Evolutionary conservation across 768 basidiomycete genomes (phyloP).

Genomic region (Pholiota molesta): DNA sequence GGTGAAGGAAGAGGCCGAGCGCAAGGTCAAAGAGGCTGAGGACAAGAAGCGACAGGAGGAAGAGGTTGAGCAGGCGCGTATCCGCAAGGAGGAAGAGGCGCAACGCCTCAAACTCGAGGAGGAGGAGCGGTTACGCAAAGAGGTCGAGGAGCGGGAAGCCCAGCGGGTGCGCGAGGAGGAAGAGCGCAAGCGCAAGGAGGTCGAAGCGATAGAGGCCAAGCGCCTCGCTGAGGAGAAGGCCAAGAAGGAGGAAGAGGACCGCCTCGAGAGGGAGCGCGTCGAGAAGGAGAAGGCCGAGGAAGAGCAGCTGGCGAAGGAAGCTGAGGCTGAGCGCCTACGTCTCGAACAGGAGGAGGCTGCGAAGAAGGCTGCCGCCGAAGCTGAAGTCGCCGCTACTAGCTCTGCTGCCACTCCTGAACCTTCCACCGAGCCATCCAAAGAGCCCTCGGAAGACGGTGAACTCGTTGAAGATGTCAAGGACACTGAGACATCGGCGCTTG

Average conservation of each 20-base stretch:
- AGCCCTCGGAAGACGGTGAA: slow-evolving; percentile 27
- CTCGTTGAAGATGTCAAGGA: slow-evolving; percentile 23
- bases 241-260: slow-evolving; percentile 51
- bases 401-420: slow-evolving; percentile 27
- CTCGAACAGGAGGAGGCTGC: slow-evolving; percentile 47
- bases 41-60: slow-evolving; percentile 40
- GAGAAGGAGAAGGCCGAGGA: slow-evolving; percentile 39
- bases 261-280: slow-evolving; percentile 35
- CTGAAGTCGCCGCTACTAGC: background rate
- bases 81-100: slow-evolving; percentile 50
- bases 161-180: slow-evolving; percentile 39
- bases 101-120: slow-evolving; percentile 38
- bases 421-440: slow-evolving; percentile 32
- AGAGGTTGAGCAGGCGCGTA: slow-evolving; percentile 29
- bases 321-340: slow-evolving; percentile 39
- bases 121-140: slow-evolving; percentile 40
- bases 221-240: slow-evolving; percentile 35
- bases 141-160: slow-evolving; percentile 44
- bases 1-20: slow-evolving; percentile 45
- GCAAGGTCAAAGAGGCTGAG: slow-evolving; percentile 43
- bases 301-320: slow-evolving; percentile 45
- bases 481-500: slow-evolving; percentile 27
- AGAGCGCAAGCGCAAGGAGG: slow-evolving; percentile 39
- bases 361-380: slow-evolving; percentile 34
- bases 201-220: slow-evolving; percentile 40